These are phyloP conservation scores for Ananas comosus DNA, from an alignment of 176 grass and related monocot genomes.

Conservation along the genomic window DNA sequence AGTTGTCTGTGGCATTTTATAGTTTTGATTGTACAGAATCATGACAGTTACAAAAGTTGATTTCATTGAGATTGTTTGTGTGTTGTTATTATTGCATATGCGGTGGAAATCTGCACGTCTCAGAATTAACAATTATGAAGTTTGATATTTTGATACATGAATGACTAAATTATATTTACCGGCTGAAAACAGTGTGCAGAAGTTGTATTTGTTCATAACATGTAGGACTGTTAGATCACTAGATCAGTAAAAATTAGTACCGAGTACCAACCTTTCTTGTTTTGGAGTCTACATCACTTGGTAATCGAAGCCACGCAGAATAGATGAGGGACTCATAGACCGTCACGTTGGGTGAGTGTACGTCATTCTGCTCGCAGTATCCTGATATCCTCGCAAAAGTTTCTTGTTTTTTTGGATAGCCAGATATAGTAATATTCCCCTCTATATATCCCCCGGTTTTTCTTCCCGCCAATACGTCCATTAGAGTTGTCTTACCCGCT, in stretches of 20 bases:
- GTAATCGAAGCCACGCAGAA: not conserved
- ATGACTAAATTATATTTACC: too few species aligned
- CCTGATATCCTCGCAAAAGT: conserved; percentile 1
- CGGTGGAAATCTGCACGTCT: too few species aligned
- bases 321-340: not conserved
- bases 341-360: not conserved
- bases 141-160: too few species aligned
- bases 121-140: too few species aligned
- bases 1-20: too few species aligned
- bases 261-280: not conserved
- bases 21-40: too few species aligned
- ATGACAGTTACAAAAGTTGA: too few species aligned
- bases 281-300: not conserved
- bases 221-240: too few species aligned
- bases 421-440: not conserved
- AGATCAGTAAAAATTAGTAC: not conserved
- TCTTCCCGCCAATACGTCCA: not conserved
- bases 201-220: too few species aligned
- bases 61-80: too few species aligned
- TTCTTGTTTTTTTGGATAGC: not conserved
- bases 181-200: too few species aligned
- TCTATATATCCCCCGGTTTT: not conserved
- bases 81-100: too few species aligned
- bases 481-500: not conserved
- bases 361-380: not conserved